These are phyloP conservation scores for Mycosphaerella sp. DNA, from an alignment of 2,329 filamentous ascomycete species.

Conservation along the genomic window DNA sequence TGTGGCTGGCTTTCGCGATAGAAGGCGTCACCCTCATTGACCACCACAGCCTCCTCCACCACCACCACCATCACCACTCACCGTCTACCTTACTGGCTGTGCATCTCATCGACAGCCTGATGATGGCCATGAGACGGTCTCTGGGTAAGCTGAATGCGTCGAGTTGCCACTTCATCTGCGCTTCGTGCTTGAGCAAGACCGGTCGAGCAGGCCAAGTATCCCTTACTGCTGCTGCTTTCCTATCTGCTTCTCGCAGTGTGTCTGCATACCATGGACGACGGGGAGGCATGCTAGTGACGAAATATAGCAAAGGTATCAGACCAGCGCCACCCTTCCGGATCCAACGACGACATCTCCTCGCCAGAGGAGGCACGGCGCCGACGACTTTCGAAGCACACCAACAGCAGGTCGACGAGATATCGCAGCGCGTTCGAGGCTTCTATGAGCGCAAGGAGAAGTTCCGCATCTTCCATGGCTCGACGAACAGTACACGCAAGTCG, in stretches of 20 bases:
- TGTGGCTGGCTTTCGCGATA: too few species aligned
- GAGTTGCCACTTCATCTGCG: conserved; percentile 4
- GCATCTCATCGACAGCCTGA: neutral
- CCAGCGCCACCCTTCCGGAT: neutral
- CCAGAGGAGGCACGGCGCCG: conserved; percentile 19
- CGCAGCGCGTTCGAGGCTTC: conserved; percentile 45
- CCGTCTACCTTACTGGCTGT: too few species aligned
- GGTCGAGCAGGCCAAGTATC: conserved; percentile 10
- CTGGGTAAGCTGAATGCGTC: neutral
- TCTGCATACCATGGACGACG: conserved; percentile 1
- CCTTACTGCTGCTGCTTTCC: conserved; percentile 6
- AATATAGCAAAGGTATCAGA: neutral
- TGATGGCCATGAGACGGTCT: neutral
- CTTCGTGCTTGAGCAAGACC: conserved; percentile 7
- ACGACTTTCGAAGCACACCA: conserved; percentile 21
- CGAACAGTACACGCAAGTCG: conserved; percentile 63
- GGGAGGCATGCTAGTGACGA: neutral
- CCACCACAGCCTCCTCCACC: neutral
- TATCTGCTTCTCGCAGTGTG: conserved; percentile 7
- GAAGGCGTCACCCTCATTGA: too few species aligned
- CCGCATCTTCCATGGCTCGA: conserved; percentile 70
- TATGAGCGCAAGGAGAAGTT: conserved; percentile 54
- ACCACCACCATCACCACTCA: neutral
- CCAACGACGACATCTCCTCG: conserved; percentile 10
- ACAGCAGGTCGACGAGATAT: conserved; percentile 41